Percentiles rank a stretch among this genome's conserved stretches.
Evolutionary conservation across 306 rosid species (phyloP).

Genomic region (Cucumis melo): DNA sequence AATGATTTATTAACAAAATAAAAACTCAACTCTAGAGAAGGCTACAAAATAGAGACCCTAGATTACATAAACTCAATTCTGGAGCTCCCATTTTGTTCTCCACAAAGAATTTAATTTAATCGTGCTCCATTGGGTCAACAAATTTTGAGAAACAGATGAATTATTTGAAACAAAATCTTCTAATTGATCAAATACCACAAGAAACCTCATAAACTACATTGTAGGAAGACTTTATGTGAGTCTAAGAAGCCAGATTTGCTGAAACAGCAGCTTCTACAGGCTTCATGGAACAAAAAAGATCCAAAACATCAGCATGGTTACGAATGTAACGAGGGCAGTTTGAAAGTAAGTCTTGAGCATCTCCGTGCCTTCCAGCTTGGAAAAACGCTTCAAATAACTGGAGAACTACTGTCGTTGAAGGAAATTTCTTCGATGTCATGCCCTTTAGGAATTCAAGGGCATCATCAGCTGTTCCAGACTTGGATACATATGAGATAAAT

Average conservation of each 20-base stretch:
- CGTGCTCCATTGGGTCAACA: conserved; percentile 15
- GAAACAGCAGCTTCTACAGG: conserved; percentile 31
- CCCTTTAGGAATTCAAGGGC: conserved; percentile 42
- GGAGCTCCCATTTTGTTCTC: conserved; percentile 7
- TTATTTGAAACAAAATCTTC: conserved; percentile 20
- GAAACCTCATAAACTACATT: conserved; percentile 15
- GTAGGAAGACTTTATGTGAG: conserved; percentile 7
- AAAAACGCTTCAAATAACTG: conserved; percentile 50
- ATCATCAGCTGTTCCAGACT: conserved; percentile 60
- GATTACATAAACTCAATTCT: neutral
- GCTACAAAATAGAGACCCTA: neutral
- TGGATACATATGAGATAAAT: conserved; percentile 41
- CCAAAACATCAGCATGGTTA: conserved; percentile 58
- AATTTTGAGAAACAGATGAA: conserved; percentile 15
- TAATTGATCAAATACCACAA: conserved; percentile 19
- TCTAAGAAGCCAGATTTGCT: conserved; percentile 32
- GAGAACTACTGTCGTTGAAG: conserved; percentile 40
- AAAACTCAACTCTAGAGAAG: neutral
- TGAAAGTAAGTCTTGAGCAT: conserved; percentile 65
- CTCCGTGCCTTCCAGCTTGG: conserved; percentile 39
- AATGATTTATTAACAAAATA: neutral
- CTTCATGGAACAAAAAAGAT: conserved; percentile 39
- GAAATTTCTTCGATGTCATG: conserved; percentile 55
- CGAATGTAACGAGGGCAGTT: conserved; percentile 65
- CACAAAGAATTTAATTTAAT: conserved; percentile 13